phyloP scores from a whole-genome alignment of 306 rosid genomes.

The Spatholobus suberectus region DNA sequence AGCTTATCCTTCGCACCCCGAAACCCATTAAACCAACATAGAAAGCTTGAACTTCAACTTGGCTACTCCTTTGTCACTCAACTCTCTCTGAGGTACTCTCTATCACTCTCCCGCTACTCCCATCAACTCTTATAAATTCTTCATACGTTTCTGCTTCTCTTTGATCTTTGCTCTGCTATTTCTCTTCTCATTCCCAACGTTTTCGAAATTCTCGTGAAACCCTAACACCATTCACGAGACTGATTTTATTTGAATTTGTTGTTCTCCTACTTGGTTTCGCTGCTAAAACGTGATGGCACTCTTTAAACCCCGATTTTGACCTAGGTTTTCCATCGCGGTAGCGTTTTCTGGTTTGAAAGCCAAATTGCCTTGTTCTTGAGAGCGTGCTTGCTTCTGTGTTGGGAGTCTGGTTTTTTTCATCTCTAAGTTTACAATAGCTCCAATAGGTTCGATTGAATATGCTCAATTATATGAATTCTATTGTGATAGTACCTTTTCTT shows the following conservation, averaged over 20 bases:
- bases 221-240: slow-evolving; percentile 30
- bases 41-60: slow-evolving; percentile 16
- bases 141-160: not conserved
- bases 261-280: not conserved
- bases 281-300: not conserved
- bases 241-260: not conserved
- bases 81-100: slow-evolving; percentile 35
- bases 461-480: not conserved
- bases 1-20: slow-evolving; percentile 46
- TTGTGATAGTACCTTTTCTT: not conserved
- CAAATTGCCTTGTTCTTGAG: not conserved
- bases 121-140: not conserved
- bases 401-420: not conserved
- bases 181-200: not conserved
- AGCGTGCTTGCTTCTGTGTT: not conserved
- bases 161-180: not conserved
- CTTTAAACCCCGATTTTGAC: not conserved
- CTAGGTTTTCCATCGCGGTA: not conserved
- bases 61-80: not conserved
- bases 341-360: slow-evolving; percentile 10
- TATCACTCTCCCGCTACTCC: not conserved
- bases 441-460: not conserved
- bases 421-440: not conserved
- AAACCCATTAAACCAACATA: not conserved
- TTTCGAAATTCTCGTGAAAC: slow-evolving; percentile 16